These are phyloP conservation scores for Dipteronia dyeriana DNA, from an alignment of 345 rosid genomes.

Conservation along the genomic window DNA sequence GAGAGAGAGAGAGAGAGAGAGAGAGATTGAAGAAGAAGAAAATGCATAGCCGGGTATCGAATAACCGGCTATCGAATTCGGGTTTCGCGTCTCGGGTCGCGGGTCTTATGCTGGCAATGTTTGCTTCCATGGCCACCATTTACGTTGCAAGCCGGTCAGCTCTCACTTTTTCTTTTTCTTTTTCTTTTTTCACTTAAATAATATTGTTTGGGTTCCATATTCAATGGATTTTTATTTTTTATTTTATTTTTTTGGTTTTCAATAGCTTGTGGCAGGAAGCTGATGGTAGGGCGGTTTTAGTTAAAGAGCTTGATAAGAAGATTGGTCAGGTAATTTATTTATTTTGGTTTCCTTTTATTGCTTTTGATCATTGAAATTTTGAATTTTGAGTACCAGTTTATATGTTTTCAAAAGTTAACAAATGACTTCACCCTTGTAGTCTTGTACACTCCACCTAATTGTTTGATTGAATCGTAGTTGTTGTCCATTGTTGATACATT, in stretches of 20 bases:
- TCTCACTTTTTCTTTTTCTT: neutral
- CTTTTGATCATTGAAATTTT: neutral
- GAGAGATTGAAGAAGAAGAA: neutral
- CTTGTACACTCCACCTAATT: neutral
- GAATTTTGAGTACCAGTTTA: neutral
- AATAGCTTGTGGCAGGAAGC: conserved; percentile 59
- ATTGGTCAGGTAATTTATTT: conserved; percentile 33
- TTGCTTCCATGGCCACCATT: conserved; percentile 43
- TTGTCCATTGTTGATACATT: neutral
- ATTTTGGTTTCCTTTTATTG: neutral
- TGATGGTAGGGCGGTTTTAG: conserved; percentile 38
- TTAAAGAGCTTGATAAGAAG: conserved; percentile 43
- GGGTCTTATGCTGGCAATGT: conserved; percentile 33
- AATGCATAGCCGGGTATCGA: conserved; percentile 42
- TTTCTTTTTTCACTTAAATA: neutral
- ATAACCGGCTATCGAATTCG: conserved; percentile 31
- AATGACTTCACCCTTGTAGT: neutral
- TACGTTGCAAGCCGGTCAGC: conserved; percentile 49
- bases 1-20: too few relatives aligned
- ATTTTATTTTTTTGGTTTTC: neutral
- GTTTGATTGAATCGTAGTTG: neutral
- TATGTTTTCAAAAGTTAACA: neutral
- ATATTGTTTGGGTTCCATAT: neutral
- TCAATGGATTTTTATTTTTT: neutral
- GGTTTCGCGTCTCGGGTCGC: conserved; percentile 31